Percentiles rank a stretch among this genome's conserved stretches.
Conservation (phyloP, 495 filamentous ascomycete species). For the Hypoxylon intermedium region DNA sequence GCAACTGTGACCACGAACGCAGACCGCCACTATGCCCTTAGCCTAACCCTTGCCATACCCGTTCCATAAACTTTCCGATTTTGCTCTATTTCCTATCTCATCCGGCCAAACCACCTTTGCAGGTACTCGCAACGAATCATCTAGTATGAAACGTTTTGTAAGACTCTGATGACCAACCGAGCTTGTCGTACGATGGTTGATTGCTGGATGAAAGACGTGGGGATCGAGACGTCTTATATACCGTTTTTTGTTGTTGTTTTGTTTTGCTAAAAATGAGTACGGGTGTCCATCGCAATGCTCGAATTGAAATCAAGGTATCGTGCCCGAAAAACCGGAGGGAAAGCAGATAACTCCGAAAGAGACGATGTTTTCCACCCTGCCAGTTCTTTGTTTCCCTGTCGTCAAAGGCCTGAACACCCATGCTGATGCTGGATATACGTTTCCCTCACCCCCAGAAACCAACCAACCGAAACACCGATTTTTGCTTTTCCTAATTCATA, state of each 20-base stretch:
- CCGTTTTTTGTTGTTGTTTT: constrained; percentile 24
- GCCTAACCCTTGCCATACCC: constrained; percentile 30
- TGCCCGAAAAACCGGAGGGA: constrained; percentile 21
- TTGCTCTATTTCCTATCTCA: constrained; percentile 22
- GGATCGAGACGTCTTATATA: constrained; percentile 36
- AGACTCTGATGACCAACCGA: background rate
- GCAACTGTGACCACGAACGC: constrained; percentile 32
- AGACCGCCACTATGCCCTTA: constrained; percentile 34
- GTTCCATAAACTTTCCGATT: constrained; percentile 28
- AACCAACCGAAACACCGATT: constrained; percentile 45
- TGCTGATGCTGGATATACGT: constrained; percentile 48
- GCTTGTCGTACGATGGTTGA: no score
- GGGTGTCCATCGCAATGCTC: constrained; percentile 8
- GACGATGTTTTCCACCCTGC: constrained; percentile 36
- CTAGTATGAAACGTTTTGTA: background rate
- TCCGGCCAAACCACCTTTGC: constrained; percentile 37
- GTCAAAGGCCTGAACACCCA: constrained; percentile 48
- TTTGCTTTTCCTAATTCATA: constrained; percentile 13
- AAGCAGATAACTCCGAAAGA: constrained; percentile 40
- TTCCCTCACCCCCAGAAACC: constrained; percentile 38
- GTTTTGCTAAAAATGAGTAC: background rate
- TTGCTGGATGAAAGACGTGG: no score
- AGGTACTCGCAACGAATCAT: constrained; percentile 20
- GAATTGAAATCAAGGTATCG: constrained; percentile 30
- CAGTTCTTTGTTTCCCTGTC: constrained; percentile 41